A percentile compares a stretch with the other conserved stretches of the same genome.
Conservation (phyloP, 1,284 basidiomycete species). For the Microbotryomycetes sp. region DNA sequence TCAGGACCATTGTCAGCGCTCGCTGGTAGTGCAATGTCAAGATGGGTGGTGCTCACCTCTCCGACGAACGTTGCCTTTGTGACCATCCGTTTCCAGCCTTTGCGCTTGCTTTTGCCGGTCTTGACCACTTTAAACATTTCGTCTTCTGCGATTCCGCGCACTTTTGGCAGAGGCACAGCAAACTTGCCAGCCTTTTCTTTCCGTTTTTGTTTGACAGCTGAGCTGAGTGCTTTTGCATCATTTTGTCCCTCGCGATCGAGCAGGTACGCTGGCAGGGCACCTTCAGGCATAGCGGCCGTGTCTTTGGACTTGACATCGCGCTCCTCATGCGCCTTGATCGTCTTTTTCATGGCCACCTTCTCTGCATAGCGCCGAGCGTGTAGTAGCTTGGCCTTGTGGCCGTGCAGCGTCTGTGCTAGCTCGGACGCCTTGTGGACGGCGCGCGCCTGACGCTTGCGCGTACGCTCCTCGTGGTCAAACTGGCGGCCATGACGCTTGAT, state of each 20-base stretch:
- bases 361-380: conserved; percentile 93
- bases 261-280: conserved; percentile 85
- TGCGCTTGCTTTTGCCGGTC: conserved; percentile 93
- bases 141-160: conserved; percentile 96
- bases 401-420: conserved; percentile 86
- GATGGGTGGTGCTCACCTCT: conserved; percentile 16
- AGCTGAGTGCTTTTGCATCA: conserved; percentile 94
- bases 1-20: not conserved
- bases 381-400: conserved; percentile 94
- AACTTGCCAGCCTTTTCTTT: conserved; percentile 99
- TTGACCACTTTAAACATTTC: conserved; percentile 99
- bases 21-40: not conserved
- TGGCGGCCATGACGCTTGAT: conserved; percentile 48
- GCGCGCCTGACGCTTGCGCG: conserved; percentile 86
- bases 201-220: conserved; percentile 95
- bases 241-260: conserved; percentile 95
- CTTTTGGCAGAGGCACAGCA: conserved; percentile 91
- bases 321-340: conserved; percentile 97
- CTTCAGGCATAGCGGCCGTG: conserved; percentile 69
- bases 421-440: conserved; percentile 80
- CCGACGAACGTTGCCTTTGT: conserved; percentile 99
- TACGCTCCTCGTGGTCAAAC: conserved; percentile 45
- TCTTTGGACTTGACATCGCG: conserved; percentile 94
- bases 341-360: conserved; percentile 99
- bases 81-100: conserved; percentile 99